Percentiles rank a stretch among this genome's conserved stretches.
Evolutionary conservation across 129 eudicot genomes (phyloP).

Genomic region (Cynara cardunculus): DNA sequence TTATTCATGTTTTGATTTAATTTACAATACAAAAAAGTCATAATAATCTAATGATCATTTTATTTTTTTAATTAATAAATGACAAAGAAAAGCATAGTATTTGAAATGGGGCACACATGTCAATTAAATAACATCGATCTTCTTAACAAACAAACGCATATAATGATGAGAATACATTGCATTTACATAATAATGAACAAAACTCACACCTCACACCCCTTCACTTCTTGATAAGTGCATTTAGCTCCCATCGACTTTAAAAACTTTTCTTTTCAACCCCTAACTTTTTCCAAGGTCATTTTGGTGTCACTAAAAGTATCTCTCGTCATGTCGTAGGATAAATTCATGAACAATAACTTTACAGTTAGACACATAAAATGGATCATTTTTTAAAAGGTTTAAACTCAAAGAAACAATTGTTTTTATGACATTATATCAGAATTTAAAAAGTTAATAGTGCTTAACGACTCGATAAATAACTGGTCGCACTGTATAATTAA

Average conservation of each 20-base stretch:
- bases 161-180: not conserved
- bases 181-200: not conserved
- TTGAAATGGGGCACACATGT: slow-evolving; percentile 6
- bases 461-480: not conserved
- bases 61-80: not conserved
- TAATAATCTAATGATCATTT: not conserved
- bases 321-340: not conserved
- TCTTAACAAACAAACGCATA: slow-evolving; percentile 13
- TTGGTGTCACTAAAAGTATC: not conserved
- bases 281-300: not conserved
- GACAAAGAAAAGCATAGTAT: not conserved
- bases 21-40: not conserved
- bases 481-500: not conserved
- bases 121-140: not conserved
- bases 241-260: not conserved
- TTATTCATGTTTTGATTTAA: not conserved
- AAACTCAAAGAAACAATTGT: not conserved
- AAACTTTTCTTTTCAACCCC: not conserved
- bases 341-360: not conserved
- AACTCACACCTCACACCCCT: not conserved
- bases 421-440: not conserved
- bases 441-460: not conserved
- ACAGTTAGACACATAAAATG: not conserved
- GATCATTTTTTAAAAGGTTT: not conserved
- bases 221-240: not conserved